Base-by-base conservation (phyloP, 2,329 filamentous ascomycete genomes). In the Fusarium domesticum region DNA sequence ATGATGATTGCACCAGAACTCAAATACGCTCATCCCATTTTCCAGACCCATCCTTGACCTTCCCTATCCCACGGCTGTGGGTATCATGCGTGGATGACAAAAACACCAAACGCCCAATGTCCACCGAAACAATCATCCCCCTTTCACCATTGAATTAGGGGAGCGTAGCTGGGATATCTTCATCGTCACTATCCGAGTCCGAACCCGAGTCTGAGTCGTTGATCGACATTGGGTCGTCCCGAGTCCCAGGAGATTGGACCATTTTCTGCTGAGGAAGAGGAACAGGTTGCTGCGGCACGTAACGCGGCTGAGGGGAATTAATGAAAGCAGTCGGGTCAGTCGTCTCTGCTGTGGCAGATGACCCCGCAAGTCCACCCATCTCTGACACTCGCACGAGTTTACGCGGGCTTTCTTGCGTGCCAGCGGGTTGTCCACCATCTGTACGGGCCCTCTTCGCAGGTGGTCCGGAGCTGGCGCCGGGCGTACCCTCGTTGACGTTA, bases 301-400 rank as follows among this genome's bases (percentile, higher is more conserved):
- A 39, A 23, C 51, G 53, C 18, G 57, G 54, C 25, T 56, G 57
- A 3, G 56, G 45, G 15, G 62, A 43, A 16, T 54, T 52, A 6
- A 57, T 38, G 10, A 47, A 44, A 11, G 56, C 38, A 3, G 66
- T 70, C 4, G 70, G 69, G 46, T 72, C 69, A 18, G 59, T 57
- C 12, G 52, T 58, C 39, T 68, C 66, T 6, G 64, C 66, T 2
- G 68, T 68, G 11, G 64, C 68, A 14, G 63, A 53, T 2, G 68
- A 62, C 1, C 60, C 67, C 5, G 54, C 50, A 5, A 71, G 48
- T 0, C 70, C 67, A 11, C 65, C 62, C 53, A 69, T 65, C 34
- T 67, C 60, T 3, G 58, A 53, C 6, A 68, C 45, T 2, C 61
- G 54, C 5, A 65, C 60, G 38, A 51, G 57, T 48, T 58, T 63